A percentile compares a stretch with the other conserved stretches of the same genome.
phyloP scores from a whole-genome alignment of 352 stramenopile species.

The Phytopythium vexans region DNA sequence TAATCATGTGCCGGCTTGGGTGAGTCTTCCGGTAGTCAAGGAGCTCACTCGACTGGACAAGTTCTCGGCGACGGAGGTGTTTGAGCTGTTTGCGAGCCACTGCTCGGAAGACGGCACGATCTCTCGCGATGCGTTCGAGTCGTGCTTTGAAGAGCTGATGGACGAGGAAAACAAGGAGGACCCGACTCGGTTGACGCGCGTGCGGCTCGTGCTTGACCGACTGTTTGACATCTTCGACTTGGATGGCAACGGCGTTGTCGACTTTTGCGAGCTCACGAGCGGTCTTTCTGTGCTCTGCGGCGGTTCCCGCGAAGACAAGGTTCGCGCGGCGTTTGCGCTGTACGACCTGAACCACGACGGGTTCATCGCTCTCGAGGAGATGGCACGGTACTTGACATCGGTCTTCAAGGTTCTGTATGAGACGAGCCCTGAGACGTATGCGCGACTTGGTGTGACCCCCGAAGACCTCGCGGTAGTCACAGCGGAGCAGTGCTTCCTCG shows the following conservation, averaged over 20 bases:
- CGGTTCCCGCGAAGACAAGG: slow-evolving; percentile 78
- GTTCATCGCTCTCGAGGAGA: slow-evolving; percentile 86
- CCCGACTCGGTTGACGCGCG: slow-evolving; percentile 49
- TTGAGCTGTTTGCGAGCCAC: slow-evolving; percentile 85
- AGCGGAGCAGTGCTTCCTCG: slow-evolving; percentile 81
- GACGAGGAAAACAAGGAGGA: slow-evolving; percentile 78
- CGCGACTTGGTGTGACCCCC: slow-evolving; percentile 55
- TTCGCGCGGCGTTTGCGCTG: slow-evolving; percentile 80
- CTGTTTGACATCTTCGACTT: slow-evolving; percentile 83
- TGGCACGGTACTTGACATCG: slow-evolving; percentile 79
- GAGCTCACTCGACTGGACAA: slow-evolving; percentile 84
- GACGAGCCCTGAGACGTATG: slow-evolving; percentile 56
- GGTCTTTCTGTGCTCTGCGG: slow-evolving; percentile 82
- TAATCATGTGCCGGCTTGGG: slow-evolving; percentile 45
- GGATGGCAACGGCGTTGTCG: slow-evolving; percentile 71
- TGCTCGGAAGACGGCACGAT: slow-evolving; percentile 75
- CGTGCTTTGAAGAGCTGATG: slow-evolving; percentile 82
- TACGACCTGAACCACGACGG: slow-evolving; percentile 88
- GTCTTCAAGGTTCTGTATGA: slow-evolving; percentile 89
- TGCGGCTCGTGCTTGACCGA: slow-evolving; percentile 70
- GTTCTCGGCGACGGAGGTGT: slow-evolving; percentile 78
- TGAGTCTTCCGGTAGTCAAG: slow-evolving; percentile 77
- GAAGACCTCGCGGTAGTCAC: slow-evolving; percentile 77
- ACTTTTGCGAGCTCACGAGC: slow-evolving; percentile 83
- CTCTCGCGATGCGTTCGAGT: slow-evolving; percentile 78